Base-by-base conservation (phyloP, 2,329 filamentous ascomycete species). In the Aspergillus fumigatus region DNA sequence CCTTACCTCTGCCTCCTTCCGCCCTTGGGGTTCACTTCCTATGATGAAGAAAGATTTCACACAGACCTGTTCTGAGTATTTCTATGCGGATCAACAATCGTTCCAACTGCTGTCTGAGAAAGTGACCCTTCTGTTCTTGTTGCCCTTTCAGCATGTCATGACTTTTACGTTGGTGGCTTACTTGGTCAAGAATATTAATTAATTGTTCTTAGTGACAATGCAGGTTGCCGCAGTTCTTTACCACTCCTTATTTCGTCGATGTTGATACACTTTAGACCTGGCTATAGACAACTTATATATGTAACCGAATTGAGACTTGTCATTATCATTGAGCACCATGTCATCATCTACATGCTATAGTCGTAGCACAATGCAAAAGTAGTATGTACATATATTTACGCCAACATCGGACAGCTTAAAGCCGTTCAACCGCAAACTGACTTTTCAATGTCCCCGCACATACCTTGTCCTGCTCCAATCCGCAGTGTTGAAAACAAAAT, bases 21-120 rank as follows among this genome's bases (percentile, higher is more conserved):
- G 29, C 23, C 54, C 52, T 55, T 53, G 2, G 14, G 56, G 47
- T 49, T 49, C 32, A 59, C 59, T 61, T 60, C 59, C 59, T 67
- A 78, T 83, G 81, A 82, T 82, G 81, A 83, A 78, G 77, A 72
- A 73, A 72, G 76, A 79, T 82, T 79, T 79, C 70, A 84, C 74
- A 77, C 75, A 77, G 72, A 77, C 74, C 75, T 77, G 74, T 90
- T 88, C 90, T 88, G 86, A 90, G 78, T 32, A 52, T 77, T 79
- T 77, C 78, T 83, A 68, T 79, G 76, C 73, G 73, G 76, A 79
- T 67, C 64, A 70, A 65, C 57, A 73, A 73, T 76, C 70, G 67
- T 73, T 73, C 71, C 73, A 77, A 77, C 70, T 77, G 73, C 73
- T 78, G 71, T 76, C 75, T 82, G 80, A 81, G 53, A 59, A 64